A percentile compares a stretch with the other conserved stretches of the same genome.
phyloP scores from a whole-genome alignment of 116 monocot species.

The Papilionanthe hybrid region DNA sequence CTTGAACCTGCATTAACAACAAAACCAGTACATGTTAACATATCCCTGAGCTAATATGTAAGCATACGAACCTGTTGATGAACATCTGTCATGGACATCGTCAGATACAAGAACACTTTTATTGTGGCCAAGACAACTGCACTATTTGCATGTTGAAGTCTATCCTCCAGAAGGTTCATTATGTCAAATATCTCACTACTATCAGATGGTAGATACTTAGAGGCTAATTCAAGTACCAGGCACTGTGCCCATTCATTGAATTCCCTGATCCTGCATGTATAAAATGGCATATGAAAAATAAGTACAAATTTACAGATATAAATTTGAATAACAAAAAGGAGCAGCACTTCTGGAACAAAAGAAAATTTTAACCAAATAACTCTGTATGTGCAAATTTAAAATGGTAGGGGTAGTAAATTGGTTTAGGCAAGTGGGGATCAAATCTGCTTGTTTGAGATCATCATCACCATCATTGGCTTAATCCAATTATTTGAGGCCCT shows the following conservation, averaged over 20 bases:
- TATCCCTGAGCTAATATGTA: background rate
- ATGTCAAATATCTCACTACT: slow-evolving; percentile 93
- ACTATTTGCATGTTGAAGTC: slow-evolving; percentile 97
- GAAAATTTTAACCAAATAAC: background rate
- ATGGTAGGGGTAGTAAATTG: background rate
- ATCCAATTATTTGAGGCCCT: background rate
- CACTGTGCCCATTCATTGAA: slow-evolving; percentile 99
- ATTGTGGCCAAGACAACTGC: slow-evolving; percentile 96
- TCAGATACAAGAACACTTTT: slow-evolving; percentile 90
- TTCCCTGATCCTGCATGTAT: slow-evolving; percentile 67
- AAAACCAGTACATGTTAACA: background rate
- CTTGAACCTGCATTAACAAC: background rate
- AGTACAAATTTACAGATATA: background rate
- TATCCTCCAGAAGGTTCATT: slow-evolving; percentile 98
- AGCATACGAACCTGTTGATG: slow-evolving; percentile 80
- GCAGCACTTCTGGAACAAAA: background rate
- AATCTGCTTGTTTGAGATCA: background rate
- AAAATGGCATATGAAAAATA: background rate
- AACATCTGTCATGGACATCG: slow-evolving; percentile 99
- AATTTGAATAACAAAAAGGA: background rate
- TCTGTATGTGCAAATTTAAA: background rate
- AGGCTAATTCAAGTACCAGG: slow-evolving; percentile 82
- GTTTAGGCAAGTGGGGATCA: background rate
- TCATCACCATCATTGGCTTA: background rate
- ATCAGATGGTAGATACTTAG: slow-evolving; percentile 85